Conservation (phyloP, 768 basidiomycete genomes). For the Lepiota brunneoincarnata region DNA sequence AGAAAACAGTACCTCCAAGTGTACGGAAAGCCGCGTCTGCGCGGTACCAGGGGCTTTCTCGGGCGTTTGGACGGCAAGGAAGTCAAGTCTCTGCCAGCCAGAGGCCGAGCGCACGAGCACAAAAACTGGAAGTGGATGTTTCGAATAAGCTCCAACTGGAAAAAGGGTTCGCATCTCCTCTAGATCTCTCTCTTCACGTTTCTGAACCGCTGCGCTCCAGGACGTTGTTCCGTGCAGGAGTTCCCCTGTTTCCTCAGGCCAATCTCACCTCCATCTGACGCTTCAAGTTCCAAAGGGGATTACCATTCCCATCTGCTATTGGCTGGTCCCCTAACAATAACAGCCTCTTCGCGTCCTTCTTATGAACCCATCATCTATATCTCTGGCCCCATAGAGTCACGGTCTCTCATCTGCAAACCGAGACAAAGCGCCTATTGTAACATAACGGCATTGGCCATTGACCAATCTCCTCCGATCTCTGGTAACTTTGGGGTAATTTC, state of each 20-base stretch:
- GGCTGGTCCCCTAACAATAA: conserved; percentile 58
- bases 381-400: conserved; percentile 29
- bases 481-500: conserved; percentile 45
- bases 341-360: conserved; percentile 44
- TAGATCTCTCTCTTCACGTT: conserved; percentile 15
- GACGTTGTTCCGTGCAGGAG: conserved; percentile 58
- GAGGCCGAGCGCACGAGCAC: conserved; percentile 35
- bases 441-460: conserved; percentile 68
- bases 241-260: conserved; percentile 12
- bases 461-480: conserved; percentile 62
- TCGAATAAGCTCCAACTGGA: conserved; percentile 81
- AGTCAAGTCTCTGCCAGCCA: conserved; percentile 55
- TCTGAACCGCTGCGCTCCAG: conserved; percentile 30
- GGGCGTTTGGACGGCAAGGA: conserved; percentile 55
- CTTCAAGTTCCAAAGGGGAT: conserved; percentile 5
- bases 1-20: conserved; percentile 58
- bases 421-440: conserved; percentile 25
- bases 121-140: conserved; percentile 89
- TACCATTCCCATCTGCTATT: conserved; percentile 46
- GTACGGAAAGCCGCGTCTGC: conserved; percentile 65
- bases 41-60: conserved; percentile 65
- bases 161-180: conserved; percentile 49
- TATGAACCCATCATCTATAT: conserved; percentile 35
- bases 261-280: conserved; percentile 5
- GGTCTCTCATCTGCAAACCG: conserved; percentile 45